phyloP scores from a whole-genome alignment of 176 grass and related monocot species.

The Chrysopogon serrulatus region DNA sequence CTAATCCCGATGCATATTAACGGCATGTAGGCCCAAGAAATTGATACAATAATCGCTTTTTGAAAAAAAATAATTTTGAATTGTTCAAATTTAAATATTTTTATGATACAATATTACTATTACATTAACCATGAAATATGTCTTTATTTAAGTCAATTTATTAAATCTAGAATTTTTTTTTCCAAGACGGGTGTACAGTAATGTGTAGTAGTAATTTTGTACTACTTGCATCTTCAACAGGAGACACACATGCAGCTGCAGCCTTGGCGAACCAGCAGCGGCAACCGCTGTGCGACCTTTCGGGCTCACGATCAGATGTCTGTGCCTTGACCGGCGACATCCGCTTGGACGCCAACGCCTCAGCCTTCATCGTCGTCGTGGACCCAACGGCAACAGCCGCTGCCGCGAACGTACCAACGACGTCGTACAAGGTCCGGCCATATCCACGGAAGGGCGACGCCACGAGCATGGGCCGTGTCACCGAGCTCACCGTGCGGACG shows the following conservation, averaged over 20 bases:
- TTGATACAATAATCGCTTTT: too few relatives aligned
- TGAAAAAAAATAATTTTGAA: too few relatives aligned
- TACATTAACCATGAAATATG: background rate
- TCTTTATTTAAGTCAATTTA: background rate
- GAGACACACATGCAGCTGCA: background rate
- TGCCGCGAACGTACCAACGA: rapidly evolving
- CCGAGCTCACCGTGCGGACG: conserved; percentile 41
- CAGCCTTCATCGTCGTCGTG: conserved; percentile 29
- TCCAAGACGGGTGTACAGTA: background rate
- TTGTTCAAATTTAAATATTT: too few relatives aligned
- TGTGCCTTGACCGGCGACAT: conserved; percentile 81
- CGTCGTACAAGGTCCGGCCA: conserved; percentile 45
- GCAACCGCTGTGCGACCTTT: conserved; percentile 53
- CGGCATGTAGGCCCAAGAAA: background rate
- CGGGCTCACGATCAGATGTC: conserved; percentile 51
- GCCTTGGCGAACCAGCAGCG: background rate
- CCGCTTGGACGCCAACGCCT: conserved; percentile 58
- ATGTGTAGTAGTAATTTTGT: background rate
- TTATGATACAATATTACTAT: too few relatives aligned
- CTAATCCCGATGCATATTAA: background rate
- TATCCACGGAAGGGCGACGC: conserved; percentile 84
- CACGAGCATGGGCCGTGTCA: conserved; percentile 38
- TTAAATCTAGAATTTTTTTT: background rate
- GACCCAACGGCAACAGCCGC: background rate
- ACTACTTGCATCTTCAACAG: background rate